Percentiles rank a stretch among this genome's conserved stretches.
phyloP scores from a whole-genome alignment of 2,329 filamentous ascomycete genomes.

The Didymella sp. region DNA sequence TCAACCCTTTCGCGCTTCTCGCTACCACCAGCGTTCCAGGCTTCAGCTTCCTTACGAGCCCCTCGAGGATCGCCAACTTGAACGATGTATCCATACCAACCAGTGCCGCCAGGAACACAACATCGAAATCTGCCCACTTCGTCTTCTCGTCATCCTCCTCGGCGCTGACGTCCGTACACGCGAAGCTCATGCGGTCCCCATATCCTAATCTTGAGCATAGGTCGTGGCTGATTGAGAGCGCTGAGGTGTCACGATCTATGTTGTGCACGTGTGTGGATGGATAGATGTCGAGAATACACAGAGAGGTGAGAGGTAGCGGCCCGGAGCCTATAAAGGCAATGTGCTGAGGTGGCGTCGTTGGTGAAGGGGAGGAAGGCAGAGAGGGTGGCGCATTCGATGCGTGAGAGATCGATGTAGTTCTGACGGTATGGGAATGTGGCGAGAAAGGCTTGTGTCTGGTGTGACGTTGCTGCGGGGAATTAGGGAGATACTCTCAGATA shows the following conservation, averaged over 20 bases:
- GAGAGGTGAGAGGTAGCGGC: constrained; percentile 57
- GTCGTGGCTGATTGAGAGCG: constrained; percentile 43
- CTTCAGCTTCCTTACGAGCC: constrained; percentile 50
- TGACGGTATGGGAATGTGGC: constrained; percentile 57
- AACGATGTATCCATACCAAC: constrained; percentile 54
- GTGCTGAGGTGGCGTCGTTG: constrained; percentile 37
- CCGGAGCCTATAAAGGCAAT: constrained; percentile 61
- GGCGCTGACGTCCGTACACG: constrained; percentile 44
- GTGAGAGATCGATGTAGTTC: constrained; percentile 59
- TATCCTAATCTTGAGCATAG: constrained; percentile 47
- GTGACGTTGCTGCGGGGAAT: neutral
- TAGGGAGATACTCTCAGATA: neutral
- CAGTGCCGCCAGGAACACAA: constrained; percentile 60
- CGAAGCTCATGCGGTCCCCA: constrained; percentile 47
- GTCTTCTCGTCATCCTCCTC: neutral
- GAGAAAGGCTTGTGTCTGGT: constrained; percentile 31
- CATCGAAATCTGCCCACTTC: constrained; percentile 50
- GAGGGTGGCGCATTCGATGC: constrained; percentile 56
- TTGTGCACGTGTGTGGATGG: constrained; percentile 48
- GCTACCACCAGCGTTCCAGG: constrained; percentile 56
- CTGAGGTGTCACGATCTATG: constrained; percentile 51
- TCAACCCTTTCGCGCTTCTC: constrained; percentile 55
- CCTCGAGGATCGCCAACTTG: constrained; percentile 53
- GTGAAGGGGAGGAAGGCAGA: constrained; percentile 40
- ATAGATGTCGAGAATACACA: constrained; percentile 53